Evolutionary conservation across 179 eudicot species (phyloP), one percentile per base, ranked within the genome.

Genomic region (Nepenthes alata): DNA sequence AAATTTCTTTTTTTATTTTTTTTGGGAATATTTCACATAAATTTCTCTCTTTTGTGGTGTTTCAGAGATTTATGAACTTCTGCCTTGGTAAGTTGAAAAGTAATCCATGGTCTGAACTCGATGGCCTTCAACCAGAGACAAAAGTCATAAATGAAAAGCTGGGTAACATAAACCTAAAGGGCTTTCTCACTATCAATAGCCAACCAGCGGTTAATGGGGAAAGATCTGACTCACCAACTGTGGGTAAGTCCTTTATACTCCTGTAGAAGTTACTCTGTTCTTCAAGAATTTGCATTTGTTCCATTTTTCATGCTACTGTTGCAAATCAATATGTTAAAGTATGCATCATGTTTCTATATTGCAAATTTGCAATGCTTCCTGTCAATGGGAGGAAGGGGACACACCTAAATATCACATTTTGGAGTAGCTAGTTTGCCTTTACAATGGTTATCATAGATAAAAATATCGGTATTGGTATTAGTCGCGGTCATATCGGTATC

Each of bases 91-190:
- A 85, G 73, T 79, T 93, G 72, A 85, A 34, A 80, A 93, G 81
- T 63, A 89, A 73, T 73, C 98, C 98, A 1, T 93, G 98, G 98
- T 93, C 96, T 45, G 98, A 93, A 67, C 62, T 93, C 39, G 98
- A 89, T 65, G 95, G 91, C 65, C 96, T 93, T 81, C 98, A 93
- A 80, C 90, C 98, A 68, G 98, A 93, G 78, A 89, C 98, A 62
- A 85, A 81, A 73, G 86, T 85, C 70, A 93, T 93, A 10, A 75
- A 83, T 69, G 90, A 93, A 50, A 78, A 86, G 47, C 76, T 93
- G 60, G 84, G 70, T 51, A 69, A 56, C 66, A 76, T 93, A 11
- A 93, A 93, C 67, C 38, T 51, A 38, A 93, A 86, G 80, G 98
- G 98, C 44, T 89, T 86, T 62, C 90, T 89, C 74, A 89, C 98